Conservation (phyloP, 2,329 filamentous ascomycete genomes). For the Gyromitra esculenta region DNA sequence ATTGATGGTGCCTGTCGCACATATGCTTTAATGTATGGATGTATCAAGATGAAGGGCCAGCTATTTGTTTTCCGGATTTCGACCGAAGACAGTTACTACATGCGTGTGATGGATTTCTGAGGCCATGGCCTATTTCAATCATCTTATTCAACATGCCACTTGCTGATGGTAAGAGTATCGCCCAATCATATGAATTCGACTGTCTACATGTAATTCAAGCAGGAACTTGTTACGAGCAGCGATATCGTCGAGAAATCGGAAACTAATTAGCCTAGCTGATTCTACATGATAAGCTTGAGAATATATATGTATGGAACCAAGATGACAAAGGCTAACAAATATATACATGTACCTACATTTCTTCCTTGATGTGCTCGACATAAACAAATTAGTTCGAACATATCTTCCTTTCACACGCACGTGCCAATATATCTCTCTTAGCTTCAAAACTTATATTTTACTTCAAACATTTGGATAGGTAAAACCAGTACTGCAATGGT, state of each 20-base stretch:
- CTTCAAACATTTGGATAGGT: not conserved
- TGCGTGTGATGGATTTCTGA: too few relatives aligned
- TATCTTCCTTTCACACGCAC: not conserved
- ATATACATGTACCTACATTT: slow-evolving; percentile 16
- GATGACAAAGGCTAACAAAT: slow-evolving; percentile 14
- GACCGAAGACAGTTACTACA: too few relatives aligned
- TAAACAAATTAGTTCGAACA: slow-evolving; percentile 15
- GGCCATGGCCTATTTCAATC: too few relatives aligned
- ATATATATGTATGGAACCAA: slow-evolving; percentile 9
- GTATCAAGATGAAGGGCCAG: too few relatives aligned
- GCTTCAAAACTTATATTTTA: not conserved
- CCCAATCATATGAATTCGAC: too few relatives aligned
- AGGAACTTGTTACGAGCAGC: not conserved
- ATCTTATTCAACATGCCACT: too few relatives aligned
- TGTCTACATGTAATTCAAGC: too few relatives aligned
- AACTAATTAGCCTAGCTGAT: not conserved
- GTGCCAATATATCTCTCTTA: not conserved
- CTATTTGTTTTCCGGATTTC: too few relatives aligned
- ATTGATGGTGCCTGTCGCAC: too few relatives aligned
- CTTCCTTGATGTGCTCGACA: not conserved
- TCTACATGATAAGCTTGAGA: not conserved
- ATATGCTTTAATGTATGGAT: too few relatives aligned
- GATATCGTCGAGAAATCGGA: not conserved
- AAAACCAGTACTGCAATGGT: slow-evolving; percentile 1
- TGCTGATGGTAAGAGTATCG: too few relatives aligned